Conservation (phyloP, 139 green algal genomes). For the Chlorella sp. region DNA sequence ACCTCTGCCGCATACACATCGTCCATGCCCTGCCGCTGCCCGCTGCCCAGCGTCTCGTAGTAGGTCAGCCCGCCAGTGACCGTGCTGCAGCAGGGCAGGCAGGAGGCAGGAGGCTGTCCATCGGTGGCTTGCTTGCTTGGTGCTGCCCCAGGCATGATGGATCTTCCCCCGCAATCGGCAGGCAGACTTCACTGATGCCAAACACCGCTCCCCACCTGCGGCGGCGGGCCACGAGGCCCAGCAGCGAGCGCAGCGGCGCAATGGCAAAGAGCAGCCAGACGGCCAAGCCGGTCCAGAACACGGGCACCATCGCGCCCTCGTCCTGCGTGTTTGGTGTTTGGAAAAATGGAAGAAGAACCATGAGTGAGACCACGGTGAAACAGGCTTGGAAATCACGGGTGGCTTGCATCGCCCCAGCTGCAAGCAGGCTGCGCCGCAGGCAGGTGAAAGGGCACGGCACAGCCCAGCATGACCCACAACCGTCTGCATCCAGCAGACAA, state of each 20-base stretch:
- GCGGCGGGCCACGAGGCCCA: slow-evolving; percentile 28
- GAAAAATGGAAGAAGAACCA: too few species aligned
- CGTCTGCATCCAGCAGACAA: not conserved
- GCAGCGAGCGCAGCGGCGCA: slow-evolving; percentile 37
- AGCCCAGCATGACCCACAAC: too few species aligned
- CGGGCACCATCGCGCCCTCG: slow-evolving; percentile 23
- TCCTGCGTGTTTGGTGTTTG: not conserved
- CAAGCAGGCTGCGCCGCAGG: too few species aligned
- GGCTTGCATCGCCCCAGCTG: too few species aligned
- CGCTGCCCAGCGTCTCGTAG: slow-evolving; percentile 27
- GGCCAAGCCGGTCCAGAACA: slow-evolving; percentile 57
- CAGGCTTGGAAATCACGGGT: too few species aligned
- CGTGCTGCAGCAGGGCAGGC: not conserved
- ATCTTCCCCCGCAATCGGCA: too few species aligned
- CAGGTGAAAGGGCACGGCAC: too few species aligned
- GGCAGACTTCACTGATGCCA: too few species aligned
- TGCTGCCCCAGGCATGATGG: too few species aligned
- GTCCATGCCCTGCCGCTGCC: slow-evolving; percentile 30
- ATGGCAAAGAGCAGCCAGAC: slow-evolving; percentile 52
- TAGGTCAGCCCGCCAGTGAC: slow-evolving; percentile 35
- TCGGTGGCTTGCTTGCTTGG: not conserved
- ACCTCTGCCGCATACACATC: slow-evolving; percentile 34
- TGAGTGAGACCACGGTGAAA: too few species aligned
- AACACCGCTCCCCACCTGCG: not conserved
- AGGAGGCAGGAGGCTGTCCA: not conserved